Evolutionary conservation across 768 basidiomycete species (phyloP).

Genomic region (Calocybe cyanea): DNA sequence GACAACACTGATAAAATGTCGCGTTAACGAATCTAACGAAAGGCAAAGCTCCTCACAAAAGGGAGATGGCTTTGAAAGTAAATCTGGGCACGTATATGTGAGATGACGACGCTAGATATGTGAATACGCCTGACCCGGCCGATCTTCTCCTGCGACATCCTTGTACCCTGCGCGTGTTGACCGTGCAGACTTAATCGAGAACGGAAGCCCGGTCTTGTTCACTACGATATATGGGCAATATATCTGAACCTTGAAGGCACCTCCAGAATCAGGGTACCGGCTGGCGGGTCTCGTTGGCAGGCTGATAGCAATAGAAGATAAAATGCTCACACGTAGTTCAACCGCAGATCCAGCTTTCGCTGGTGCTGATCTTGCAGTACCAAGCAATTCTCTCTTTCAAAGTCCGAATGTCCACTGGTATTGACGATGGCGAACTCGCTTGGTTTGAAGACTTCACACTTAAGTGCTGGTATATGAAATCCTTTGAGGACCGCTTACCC

Average conservation of each 20-base stretch:
- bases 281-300: constrained; percentile 26
- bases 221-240: constrained; percentile 86
- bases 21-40: background rate
- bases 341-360: constrained; percentile 71
- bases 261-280: constrained; percentile 84
- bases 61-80: constrained; percentile 55
- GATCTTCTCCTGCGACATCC: constrained; percentile 82
- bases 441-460: constrained; percentile 70
- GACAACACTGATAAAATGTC: constrained; percentile 64
- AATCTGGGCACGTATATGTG: constrained; percentile 27
- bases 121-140: constrained; percentile 42
- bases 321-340: constrained; percentile 86
- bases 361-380: constrained; percentile 69
- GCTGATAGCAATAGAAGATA: background rate
- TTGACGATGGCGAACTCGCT: constrained; percentile 98
- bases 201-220: constrained; percentile 91
- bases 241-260: constrained; percentile 94
- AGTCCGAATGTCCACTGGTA: constrained; percentile 87
- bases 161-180: constrained; percentile 60
- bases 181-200: constrained; percentile 62
- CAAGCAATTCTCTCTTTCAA: constrained; percentile 72
- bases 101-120: constrained; percentile 4
- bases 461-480: background rate
- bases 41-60: constrained; percentile 57
- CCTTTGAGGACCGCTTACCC: constrained; percentile 39